Percentiles rank a stretch among this genome's conserved stretches.
These are phyloP conservation scores for Aspergillus japonicus DNA, from an alignment of 2,329 filamentous ascomycete species.

Conservation along the genomic window DNA sequence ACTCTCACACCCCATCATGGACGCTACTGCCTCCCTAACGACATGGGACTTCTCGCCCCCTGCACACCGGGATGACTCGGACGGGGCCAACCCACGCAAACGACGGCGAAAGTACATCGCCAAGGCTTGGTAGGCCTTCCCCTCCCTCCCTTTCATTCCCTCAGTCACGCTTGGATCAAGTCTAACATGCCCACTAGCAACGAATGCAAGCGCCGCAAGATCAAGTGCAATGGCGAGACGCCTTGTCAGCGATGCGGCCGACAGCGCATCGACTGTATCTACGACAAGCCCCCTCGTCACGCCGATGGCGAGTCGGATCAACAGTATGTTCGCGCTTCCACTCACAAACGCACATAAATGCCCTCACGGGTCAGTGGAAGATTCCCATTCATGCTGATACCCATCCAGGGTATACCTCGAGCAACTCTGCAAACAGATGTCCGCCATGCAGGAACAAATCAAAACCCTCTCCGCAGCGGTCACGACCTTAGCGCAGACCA, in stretches of 20 bases:
- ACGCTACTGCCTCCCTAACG: not conserved
- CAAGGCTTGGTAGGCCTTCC: constrained; percentile 57
- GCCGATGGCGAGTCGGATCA: not conserved
- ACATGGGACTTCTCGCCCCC: constrained; percentile 9
- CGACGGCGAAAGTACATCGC: constrained; percentile 65
- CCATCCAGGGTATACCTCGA: constrained; percentile 16
- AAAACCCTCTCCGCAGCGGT: constrained; percentile 70
- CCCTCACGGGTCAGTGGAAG: not conserved
- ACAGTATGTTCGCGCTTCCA: not conserved
- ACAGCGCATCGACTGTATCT: constrained; percentile 39
- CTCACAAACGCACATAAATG: too few species aligned
- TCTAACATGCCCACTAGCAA: constrained; percentile 43
- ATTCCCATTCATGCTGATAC: not conserved
- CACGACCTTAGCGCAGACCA: constrained; percentile 57
- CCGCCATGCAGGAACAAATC: constrained; percentile 64
- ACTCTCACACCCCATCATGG: not conserved
- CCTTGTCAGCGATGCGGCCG: constrained; percentile 61
- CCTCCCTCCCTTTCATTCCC: not conserved
- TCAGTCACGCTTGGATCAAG: not conserved
- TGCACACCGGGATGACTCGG: not conserved
- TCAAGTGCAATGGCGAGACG: constrained; percentile 64
- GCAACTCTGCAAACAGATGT: constrained; percentile 32
- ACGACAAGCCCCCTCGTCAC: constrained; percentile 68
- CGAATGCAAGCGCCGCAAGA: constrained; percentile 64
- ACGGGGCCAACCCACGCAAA: constrained; percentile 44